Base-by-base conservation (phyloP, 768 basidiomycete species). In the Pleurotus djamor region DNA sequence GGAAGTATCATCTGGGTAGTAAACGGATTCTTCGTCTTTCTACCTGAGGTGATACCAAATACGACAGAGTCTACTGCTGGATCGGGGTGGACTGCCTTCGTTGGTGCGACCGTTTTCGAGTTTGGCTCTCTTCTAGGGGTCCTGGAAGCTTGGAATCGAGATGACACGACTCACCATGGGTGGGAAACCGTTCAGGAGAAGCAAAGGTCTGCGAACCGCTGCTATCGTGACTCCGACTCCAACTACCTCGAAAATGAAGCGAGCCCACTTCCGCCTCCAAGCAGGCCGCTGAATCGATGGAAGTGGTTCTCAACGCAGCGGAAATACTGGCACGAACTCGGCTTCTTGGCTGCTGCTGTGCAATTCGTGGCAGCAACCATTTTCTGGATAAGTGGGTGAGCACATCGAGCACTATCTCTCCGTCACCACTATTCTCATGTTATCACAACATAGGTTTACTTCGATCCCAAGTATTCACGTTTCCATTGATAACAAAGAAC, bases 51-150 rank as follows among this genome's bases (percentile, higher is more conserved):
- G 4, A 16, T 28, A 17, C 12, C 55, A 6, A 12, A 13, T 13
- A 14, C 28, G 3, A 14, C 14, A 13, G 41, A 57, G 16, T 33
- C 17, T n/a, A 21, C 37, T 12, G 32, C 28, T 4, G 43, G n/a
- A 21, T 28, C 72, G 2, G 78, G 81, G 8, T 81, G 80, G 68
- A 74, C 78, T 2, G 84, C 82, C 0, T 87, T 82, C 66, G 60
- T 82, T 1, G 86, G 86, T 1, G 85, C 83, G 1, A 81, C 83
- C 2, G 71, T 84, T n/a, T 88, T 88, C 73, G 81, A 82, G 60
- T 58, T 84, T 52, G 85, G 85, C 10, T 75, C 81, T 0, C 74
- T 84, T 33, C 71, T 82, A 21, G 80, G 80, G 50, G 74, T 85
- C 21, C 74, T 80, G 64, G 85, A 86, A 63, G 83, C 82, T 0